These are phyloP conservation scores for Amylostereum chailletii DNA, from an alignment of 1,284 basidiomycete species.

Conservation along the genomic window DNA sequence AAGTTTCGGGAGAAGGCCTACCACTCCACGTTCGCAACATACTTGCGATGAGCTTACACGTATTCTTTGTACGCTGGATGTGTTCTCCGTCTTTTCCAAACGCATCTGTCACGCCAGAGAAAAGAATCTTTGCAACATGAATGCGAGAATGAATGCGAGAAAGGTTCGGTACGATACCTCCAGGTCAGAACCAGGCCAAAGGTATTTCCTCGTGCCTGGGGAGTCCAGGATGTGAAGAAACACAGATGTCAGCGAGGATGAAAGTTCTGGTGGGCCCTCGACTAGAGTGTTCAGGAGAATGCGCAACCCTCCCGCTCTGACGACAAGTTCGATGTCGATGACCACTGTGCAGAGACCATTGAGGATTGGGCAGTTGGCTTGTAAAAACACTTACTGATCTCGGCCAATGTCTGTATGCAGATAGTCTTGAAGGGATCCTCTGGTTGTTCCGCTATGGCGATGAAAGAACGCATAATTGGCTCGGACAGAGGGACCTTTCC, in stretches of 20 bases:
- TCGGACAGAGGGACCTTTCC: slow-evolving; percentile 61
- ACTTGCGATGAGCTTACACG: slow-evolving; percentile 67
- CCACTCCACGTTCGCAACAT: slow-evolving; percentile 93
- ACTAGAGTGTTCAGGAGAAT: slow-evolving; percentile 80
- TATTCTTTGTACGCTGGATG: slow-evolving; percentile 70
- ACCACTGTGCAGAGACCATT: slow-evolving; percentile 37
- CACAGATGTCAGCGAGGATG: slow-evolving; percentile 75
- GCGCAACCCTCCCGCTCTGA: slow-evolving; percentile 79
- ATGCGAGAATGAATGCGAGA: slow-evolving; percentile 10
- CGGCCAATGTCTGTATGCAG: slow-evolving; percentile 84
- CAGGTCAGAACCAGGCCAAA: slow-evolving; percentile 81
- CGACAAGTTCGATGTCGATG: slow-evolving; percentile 80
- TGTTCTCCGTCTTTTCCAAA: slow-evolving; percentile 78
- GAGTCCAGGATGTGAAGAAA: slow-evolving; percentile 85
- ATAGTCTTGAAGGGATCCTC: slow-evolving; percentile 87
- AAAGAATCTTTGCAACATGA: slow-evolving; percentile 51
- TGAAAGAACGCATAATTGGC: slow-evolving; percentile 77
- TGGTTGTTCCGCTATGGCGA: slow-evolving; percentile 87
- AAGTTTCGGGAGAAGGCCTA: slow-evolving; percentile 28
- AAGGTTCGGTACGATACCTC: slow-evolving; percentile 51
- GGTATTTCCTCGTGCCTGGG: slow-evolving; percentile 73
- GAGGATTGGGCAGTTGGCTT: slow-evolving; percentile 11
- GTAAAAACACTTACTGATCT: slow-evolving; percentile 60
- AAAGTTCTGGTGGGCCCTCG: slow-evolving; percentile 82
- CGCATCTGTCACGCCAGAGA: slow-evolving; percentile 85